Conservation (phyloP, 1,139 yeast genomes). For the Geotrichum citri-aurantii region DNA sequence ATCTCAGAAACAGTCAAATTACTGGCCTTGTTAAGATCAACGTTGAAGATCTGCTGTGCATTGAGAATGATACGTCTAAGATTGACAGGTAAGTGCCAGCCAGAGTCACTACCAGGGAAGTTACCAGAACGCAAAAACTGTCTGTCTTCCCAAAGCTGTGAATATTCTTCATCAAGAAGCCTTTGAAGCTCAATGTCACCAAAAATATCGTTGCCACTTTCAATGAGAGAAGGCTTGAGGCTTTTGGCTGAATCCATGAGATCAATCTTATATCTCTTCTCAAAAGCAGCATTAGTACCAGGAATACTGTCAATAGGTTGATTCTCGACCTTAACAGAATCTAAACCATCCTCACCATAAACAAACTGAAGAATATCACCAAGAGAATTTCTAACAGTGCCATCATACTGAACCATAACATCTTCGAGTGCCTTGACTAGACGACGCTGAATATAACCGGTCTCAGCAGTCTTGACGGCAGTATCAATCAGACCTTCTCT, state of each 20-base stretch:
- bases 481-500: slow-evolving; percentile 99
- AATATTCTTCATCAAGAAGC: slow-evolving; percentile 75
- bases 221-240: slow-evolving; percentile 67
- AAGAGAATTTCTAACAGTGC: slow-evolving; percentile 94
- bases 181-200: slow-evolving; percentile 86
- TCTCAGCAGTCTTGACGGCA: slow-evolving; percentile 97
- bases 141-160: slow-evolving; percentile 73
- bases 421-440: slow-evolving; percentile 96
- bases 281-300: slow-evolving; percentile 81
- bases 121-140: slow-evolving; percentile 68
- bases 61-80: slow-evolving; percentile 94
- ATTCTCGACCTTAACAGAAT: slow-evolving; percentile 95
- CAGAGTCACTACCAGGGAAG: slow-evolving; percentile 88
- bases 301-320: slow-evolving; percentile 97
- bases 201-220: slow-evolving; percentile 82
- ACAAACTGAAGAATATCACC: slow-evolving; percentile 95
- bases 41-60: slow-evolving; percentile 94
- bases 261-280: slow-evolving; percentile 79
- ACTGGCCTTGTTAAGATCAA: slow-evolving; percentile 84
- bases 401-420: slow-evolving; percentile 98
- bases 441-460: slow-evolving; percentile 99
- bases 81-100: slow-evolving; percentile 97
- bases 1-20: slow-evolving; percentile 83
- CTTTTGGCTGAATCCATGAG: slow-evolving; percentile 62
- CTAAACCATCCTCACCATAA: slow-evolving; percentile 99